These are phyloP conservation scores for Pseudogymnoascus sp. DNA, from an alignment of 2,329 filamentous ascomycete species.

Conservation along the genomic window DNA sequence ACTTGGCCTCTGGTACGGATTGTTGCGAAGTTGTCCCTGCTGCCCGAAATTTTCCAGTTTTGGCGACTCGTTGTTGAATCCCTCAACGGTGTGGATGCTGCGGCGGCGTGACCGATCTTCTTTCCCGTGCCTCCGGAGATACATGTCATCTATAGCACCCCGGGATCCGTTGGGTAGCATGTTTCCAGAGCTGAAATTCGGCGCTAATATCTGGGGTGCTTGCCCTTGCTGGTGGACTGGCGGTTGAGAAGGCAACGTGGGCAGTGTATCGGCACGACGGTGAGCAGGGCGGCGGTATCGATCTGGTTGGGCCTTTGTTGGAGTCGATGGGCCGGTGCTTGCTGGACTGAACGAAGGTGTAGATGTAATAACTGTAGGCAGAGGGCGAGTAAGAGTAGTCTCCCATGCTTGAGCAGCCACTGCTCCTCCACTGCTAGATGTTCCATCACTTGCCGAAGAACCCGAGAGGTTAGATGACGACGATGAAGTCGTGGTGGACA, in stretches of 20 bases:
- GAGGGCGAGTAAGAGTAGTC: constrained; percentile 20
- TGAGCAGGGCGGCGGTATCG: constrained; percentile 66
- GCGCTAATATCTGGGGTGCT: constrained; percentile 9
- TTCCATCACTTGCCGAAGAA: constrained; percentile 3
- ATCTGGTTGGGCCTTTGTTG: constrained; percentile 64
- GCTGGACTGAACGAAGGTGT: constrained; percentile 46
- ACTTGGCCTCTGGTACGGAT: constrained; percentile 24
- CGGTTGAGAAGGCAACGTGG: constrained; percentile 15
- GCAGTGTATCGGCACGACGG: constrained; percentile 37
- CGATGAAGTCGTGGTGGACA: constrained; percentile 34
- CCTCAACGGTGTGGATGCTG: constrained; percentile 65
- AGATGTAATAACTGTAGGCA: constrained; percentile 35
- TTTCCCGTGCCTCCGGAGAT: constrained; percentile 46
- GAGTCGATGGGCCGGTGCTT: constrained; percentile 36
- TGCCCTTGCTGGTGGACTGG: constrained; percentile 23
- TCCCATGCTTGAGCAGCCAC: constrained; percentile 15
- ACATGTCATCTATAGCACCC: constrained; percentile 28
- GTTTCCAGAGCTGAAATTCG: constrained; percentile 15
- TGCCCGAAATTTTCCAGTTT: not conserved
- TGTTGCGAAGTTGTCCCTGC: constrained; percentile 23
- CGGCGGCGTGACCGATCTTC: constrained; percentile 72
- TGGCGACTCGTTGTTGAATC: constrained; percentile 11
- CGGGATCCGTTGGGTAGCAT: constrained; percentile 14
- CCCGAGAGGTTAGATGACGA: constrained; percentile 27
- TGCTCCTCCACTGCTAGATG: constrained; percentile 1